A percentile compares a stretch with the other conserved stretches of the same genome.
These are phyloP conservation scores for Saturnispora ahearnii DNA, from an alignment of 805 yeast species.

Conservation along the genomic window DNA sequence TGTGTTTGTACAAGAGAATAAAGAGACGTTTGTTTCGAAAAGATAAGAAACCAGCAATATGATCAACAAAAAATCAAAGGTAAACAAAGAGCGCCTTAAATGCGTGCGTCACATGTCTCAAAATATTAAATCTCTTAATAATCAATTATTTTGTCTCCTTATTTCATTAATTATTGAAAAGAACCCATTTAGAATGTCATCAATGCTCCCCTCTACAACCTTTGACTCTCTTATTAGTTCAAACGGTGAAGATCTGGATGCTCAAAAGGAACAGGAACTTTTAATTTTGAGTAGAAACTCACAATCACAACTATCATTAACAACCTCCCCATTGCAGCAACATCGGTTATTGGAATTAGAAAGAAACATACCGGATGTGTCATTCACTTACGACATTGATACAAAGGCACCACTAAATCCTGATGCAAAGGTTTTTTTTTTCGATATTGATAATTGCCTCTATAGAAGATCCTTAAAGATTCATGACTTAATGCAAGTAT, in stretches of 20 bases:
- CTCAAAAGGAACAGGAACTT: constrained; percentile 14
- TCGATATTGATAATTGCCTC: constrained; percentile 91
- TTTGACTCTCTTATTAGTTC: neutral
- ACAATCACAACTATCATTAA: constrained; percentile 11
- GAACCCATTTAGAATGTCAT: neutral
- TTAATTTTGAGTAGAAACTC: constrained; percentile 14
- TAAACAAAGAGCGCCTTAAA: neutral
- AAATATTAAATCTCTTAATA: neutral
- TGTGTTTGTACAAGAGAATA: neutral
- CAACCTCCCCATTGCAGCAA: neutral
- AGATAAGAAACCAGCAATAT: neutral
- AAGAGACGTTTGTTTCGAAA: neutral
- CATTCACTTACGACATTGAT: constrained; percentile 23
- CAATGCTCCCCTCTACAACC: neutral
- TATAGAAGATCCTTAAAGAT: constrained; percentile 67
- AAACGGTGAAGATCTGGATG: constrained; percentile 9
- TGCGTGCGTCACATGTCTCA: neutral
- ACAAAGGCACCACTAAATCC: constrained; percentile 19
- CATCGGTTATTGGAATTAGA: neutral
- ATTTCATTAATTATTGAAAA: neutral
- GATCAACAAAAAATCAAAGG: neutral
- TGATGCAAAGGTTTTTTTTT: constrained; percentile 46
- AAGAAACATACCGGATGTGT: constrained; percentile 19
- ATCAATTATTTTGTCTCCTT: neutral
- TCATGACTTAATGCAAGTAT: constrained; percentile 80